Percentiles rank a stretch among this genome's conserved stretches.
Conservation (phyloP, 441 rosid species). For the Erodium trifolium region DNA sequence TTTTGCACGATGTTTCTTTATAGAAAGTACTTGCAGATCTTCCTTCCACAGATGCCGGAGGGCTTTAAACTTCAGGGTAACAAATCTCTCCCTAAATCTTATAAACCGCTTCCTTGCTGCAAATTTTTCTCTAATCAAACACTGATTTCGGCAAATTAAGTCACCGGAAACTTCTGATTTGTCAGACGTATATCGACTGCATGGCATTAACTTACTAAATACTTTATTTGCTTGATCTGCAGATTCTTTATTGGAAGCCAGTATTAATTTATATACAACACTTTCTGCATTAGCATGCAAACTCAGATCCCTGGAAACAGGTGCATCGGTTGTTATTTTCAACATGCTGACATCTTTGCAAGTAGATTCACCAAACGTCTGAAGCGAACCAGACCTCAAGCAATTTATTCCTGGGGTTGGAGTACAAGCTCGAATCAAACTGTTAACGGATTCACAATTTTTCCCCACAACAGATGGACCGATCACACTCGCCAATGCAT, state of each 20-base stretch:
- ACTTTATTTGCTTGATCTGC: conserved; percentile 49
- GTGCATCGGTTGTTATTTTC: conserved; percentile 20
- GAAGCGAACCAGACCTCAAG: conserved; percentile 17
- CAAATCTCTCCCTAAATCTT: conserved; percentile 68
- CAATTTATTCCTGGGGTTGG: conserved; percentile 18
- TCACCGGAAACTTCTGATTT: conserved; percentile 23
- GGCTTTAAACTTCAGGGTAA: conserved; percentile 69
- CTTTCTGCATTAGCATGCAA: conserved; percentile 27
- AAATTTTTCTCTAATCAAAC: conserved; percentile 40
- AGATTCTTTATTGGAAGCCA: conserved; percentile 56
- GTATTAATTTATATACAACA: conserved; percentile 31
- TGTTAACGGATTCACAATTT: conserved; percentile 24
- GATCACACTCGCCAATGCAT: conserved; percentile 19
- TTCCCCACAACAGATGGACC: conserved; percentile 27
- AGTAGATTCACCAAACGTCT: conserved; percentile 21
- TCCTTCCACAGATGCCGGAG: conserved; percentile 78
- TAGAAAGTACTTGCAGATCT: conserved; percentile 50
- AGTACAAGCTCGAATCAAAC: conserved; percentile 21
- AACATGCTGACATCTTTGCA: conserved; percentile 22
- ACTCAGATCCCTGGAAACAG: conserved; percentile 19
- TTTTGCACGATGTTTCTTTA: conserved; percentile 48
- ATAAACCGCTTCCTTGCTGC: conserved; percentile 34
- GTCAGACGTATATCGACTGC: conserved; percentile 28
- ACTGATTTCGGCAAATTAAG: conserved; percentile 29
- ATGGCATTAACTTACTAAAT: conserved; percentile 45